Percentiles rank a stretch among this genome's conserved stretches.
Conservation (phyloP, 495 filamentous ascomycete species). For the Diplogelasinospora grovesii region DNA sequence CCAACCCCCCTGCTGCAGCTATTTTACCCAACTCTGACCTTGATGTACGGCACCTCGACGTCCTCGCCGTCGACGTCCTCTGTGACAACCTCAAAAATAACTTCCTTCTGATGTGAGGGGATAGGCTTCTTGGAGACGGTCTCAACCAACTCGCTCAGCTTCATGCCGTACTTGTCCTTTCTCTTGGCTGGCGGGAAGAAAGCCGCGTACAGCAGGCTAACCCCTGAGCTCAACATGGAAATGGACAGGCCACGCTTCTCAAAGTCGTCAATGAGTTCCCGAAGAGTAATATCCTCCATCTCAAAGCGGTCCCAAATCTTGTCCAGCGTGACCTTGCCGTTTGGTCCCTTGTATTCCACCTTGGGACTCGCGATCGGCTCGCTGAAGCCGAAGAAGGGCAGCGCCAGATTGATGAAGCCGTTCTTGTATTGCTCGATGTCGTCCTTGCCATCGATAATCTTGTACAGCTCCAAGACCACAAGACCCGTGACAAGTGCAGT, state of each 20-base stretch:
- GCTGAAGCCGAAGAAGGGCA: slow-evolving; percentile 97
- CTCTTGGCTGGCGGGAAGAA: slow-evolving; percentile 88
- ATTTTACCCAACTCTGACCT: slow-evolving; percentile 57
- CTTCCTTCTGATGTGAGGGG: slow-evolving; percentile 83
- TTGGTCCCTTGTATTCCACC: slow-evolving; percentile 70
- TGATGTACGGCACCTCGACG: slow-evolving; percentile 95
- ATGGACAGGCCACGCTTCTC: slow-evolving; percentile 71
- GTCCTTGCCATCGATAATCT: slow-evolving; percentile 89
- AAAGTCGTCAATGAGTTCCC: slow-evolving; percentile 78
- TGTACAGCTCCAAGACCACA: slow-evolving; percentile 89
- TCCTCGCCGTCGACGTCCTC: slow-evolving; percentile 90
- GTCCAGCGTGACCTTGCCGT: slow-evolving; percentile 79
- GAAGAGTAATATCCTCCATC: slow-evolving; percentile 74
- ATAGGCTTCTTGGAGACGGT: slow-evolving; percentile 86
- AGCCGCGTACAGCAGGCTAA: slow-evolving; percentile 90
- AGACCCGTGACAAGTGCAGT: slow-evolving; percentile 94
- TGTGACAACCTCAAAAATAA: slow-evolving; percentile 93
- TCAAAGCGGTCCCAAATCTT: slow-evolving; percentile 99
- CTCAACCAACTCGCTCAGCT: slow-evolving; percentile 79
- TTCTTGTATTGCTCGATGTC: slow-evolving; percentile 99
- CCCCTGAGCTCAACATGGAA: slow-evolving; percentile 91
- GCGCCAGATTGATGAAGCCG: slow-evolving; percentile 92
- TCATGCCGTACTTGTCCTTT: slow-evolving; percentile 59
- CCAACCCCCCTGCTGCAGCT: not conserved
- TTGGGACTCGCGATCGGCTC: slow-evolving; percentile 92